A percentile compares a stretch with the other conserved stretches of the same genome.
Conservation (phyloP, 140 eudicot genomes). For the Senecio squalidus region DNA sequence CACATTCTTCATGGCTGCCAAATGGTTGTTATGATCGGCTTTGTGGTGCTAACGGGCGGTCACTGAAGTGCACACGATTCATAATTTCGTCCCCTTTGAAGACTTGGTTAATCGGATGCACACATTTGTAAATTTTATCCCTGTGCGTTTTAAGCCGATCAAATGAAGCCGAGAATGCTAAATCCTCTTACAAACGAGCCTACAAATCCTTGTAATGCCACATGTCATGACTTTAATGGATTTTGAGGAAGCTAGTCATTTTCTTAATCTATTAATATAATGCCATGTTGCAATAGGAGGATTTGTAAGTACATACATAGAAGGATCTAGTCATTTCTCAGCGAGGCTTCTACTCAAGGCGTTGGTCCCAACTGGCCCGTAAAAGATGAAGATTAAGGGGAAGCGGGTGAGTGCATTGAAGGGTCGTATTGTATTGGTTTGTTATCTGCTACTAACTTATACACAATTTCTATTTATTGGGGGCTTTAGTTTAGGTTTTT, state of each 20-base stretch:
- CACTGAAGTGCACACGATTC: neutral
- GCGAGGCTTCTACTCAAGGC: conserved; percentile 3
- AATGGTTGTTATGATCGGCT: conserved; percentile 15
- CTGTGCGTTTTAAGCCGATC: conserved; percentile 10
- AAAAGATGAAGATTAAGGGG: conserved; percentile 4
- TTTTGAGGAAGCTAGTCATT: too few species aligned
- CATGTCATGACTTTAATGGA: too few species aligned
- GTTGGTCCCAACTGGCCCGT: neutral
- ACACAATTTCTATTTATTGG: conserved; percentile 11
- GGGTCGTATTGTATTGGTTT: conserved; percentile 1
- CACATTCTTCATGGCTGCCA: conserved; percentile 22
- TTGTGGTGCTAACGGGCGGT: neutral
- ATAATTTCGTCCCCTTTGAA: conserved; percentile 1
- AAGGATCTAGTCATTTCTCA: too few species aligned
- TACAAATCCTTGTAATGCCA: too few species aligned
- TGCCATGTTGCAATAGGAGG: too few species aligned
- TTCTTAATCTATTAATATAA: too few species aligned
- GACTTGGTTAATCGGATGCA: neutral
- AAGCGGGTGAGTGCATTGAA: neutral
- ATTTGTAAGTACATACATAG: too few species aligned
- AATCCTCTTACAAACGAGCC: too few species aligned
- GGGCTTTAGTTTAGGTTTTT: conserved; percentile 19
- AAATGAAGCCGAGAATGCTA: too few species aligned
- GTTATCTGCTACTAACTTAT: conserved; percentile 16
- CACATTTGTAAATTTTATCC: conserved; percentile 29